Evolutionary conservation across 202 grass and related monocot species (phyloP).

Genomic region (Bolboschoenoplectus hybrid): DNA sequence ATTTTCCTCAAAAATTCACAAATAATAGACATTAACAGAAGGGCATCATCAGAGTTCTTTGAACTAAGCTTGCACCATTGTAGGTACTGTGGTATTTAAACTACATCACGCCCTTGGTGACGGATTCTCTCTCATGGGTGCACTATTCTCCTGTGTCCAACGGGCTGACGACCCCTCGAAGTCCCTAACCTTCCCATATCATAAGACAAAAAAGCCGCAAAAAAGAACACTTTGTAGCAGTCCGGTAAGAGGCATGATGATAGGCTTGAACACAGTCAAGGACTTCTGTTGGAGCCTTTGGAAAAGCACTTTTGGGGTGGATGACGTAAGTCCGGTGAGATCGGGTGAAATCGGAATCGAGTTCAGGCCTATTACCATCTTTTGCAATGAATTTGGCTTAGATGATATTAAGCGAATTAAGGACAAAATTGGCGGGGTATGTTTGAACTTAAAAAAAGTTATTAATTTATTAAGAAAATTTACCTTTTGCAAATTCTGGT

Average conservation of each 20-base stretch:
- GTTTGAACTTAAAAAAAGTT: not conserved
- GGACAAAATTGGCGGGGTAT: constrained; percentile 43
- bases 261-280: constrained; percentile 36
- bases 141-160: constrained; percentile 43
- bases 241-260: not conserved
- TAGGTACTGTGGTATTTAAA: constrained; percentile 47
- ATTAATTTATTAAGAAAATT: not conserved
- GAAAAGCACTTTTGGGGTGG: constrained; percentile 38
- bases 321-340: constrained; percentile 36
- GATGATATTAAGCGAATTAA: constrained; percentile 45
- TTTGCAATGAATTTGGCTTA: constrained; percentile 35
- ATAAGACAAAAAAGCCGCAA: not conserved
- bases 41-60: not conserved
- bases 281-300: constrained; percentile 49
- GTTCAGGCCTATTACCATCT: constrained; percentile 43
- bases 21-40: not conserved
- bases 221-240: not conserved
- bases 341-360: constrained; percentile 36
- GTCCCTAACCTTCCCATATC: constrained; percentile 42
- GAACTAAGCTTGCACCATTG: not conserved
- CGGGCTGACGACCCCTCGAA: constrained; percentile 46
- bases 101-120: constrained; percentile 47
- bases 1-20: not conserved
- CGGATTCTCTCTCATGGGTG: constrained; percentile 49
- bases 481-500: not conserved